Evolutionary conservation across 495 filamentous ascomycete species (phyloP).

Genomic region (Neurospora sp.): DNA sequence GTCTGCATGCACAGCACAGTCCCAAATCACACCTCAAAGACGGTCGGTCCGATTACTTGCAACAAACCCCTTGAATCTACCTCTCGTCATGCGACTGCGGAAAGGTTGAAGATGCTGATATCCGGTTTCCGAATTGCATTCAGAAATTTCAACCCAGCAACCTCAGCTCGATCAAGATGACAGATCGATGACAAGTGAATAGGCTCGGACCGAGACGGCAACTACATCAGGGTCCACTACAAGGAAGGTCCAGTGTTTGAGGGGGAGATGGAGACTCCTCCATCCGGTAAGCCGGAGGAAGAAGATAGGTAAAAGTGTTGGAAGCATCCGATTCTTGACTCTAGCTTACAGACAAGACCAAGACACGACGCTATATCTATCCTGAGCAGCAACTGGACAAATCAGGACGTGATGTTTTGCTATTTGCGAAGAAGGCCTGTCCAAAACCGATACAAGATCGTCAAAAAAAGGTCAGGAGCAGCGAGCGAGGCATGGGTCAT

Average conservation of each 20-base stretch:
- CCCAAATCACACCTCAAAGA: not conserved
- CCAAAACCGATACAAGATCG: not conserved
- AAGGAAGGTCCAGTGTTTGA: not conserved
- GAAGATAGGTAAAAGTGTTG: not conserved
- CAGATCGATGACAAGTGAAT: not conserved
- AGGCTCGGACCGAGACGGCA: not conserved
- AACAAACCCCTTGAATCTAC: conserved; percentile 7
- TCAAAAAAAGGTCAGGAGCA: not conserved
- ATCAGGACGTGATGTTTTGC: not conserved
- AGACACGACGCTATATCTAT: not conserved
- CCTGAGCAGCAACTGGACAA: not conserved
- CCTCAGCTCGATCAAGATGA: not conserved
- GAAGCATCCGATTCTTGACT: not conserved
- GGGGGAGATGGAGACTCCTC: not conserved
- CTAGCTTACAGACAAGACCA: not conserved
- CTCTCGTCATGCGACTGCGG: not conserved
- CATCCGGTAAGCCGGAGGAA: not conserved
- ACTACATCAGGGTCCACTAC: not conserved
- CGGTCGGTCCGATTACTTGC: conserved; percentile 21
- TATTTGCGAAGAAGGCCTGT: not conserved
- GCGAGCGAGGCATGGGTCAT: not conserved
- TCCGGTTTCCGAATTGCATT: not conserved
- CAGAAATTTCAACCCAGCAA: not conserved
- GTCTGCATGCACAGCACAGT: not conserved
- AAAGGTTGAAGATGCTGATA: not conserved